Evolutionary conservation across 768 basidiomycete species (phyloP), one percentile per base, ranked within the genome.

Genomic region (Rhizopogon salebrosus): DNA sequence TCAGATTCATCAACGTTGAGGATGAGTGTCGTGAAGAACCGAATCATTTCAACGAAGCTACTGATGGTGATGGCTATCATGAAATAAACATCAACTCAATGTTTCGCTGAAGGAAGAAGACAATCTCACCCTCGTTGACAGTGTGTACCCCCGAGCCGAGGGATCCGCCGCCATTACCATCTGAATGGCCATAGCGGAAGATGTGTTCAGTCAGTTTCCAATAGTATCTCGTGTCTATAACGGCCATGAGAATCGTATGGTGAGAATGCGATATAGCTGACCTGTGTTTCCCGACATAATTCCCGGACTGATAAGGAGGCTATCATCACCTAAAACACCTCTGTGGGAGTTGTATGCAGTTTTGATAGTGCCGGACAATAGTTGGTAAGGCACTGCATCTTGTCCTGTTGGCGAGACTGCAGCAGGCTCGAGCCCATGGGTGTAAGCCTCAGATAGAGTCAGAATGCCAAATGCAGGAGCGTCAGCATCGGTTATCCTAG

Each of bases 331-430:
- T 73, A 43, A 58, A 13, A 69, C 45, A 5, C 39, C 57, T 5
- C 80, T 72, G 57, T 81, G 81, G 1, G 75, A 71, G 48, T 80
- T 77, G 61, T 75, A 84, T 6, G 81, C 72, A 0, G 83, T 77
- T 58, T 81, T 84, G 62, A 87, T 87, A 2, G 81, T 83, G 10
- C 84, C 85, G 31, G 82, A 79, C 18, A 86, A 71, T 8, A 86
- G 56, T 49, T 70, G 65, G 54, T 75, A 87, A n/a, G 80, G 54
- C 46, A 20, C 49, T 7, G 70, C 64, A 6, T 62, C 60, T 6
- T 48, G 60, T 13, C 63, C 65, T 0, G 64, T 70, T 2, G 77
- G 73, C 16, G 85, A 80, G 34, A 86, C 67, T 0, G 85, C 86
- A 2, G 89, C 86, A n/a, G 86, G 87, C 57, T 87, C 83, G 5